phyloP scores from a whole-genome alignment of 1,284 basidiomycete genomes.

The Vanrija sp. region DNA sequence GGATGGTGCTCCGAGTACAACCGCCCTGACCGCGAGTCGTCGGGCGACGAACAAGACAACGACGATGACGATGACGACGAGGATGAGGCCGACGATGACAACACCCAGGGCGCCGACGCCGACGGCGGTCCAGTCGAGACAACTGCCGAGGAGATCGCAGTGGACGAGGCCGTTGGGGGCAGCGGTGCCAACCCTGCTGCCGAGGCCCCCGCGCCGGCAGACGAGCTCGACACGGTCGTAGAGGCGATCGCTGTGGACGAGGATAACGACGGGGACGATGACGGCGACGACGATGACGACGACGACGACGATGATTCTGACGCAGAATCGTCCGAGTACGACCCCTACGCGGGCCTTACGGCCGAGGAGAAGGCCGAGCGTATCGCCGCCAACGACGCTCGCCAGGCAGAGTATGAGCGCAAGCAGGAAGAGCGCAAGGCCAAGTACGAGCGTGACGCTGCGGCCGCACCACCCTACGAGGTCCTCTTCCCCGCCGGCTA shows the following conservation, averaged over 20 bases:
- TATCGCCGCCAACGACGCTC: not conserved
- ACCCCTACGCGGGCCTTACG: too few species aligned
- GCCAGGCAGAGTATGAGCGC: not conserved
- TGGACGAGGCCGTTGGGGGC: too few species aligned
- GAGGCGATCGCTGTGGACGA: not conserved
- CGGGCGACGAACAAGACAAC: not conserved
- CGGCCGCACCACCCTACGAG: too few species aligned
- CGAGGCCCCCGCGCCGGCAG: too few species aligned
- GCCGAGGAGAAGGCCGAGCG: not conserved
- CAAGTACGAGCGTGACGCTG: not conserved
- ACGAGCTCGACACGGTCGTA: not conserved
- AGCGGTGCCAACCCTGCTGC: too few species aligned
- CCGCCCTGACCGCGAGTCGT: not conserved
- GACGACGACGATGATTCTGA: not conserved
- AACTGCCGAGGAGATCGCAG: too few species aligned
- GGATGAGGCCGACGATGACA: too few species aligned
- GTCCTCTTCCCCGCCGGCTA: not conserved
- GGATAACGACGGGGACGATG: not conserved
- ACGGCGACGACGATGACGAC: not conserved
- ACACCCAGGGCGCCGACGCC: too few species aligned
- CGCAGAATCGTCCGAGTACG: not conserved
- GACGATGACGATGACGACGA: not conserved
- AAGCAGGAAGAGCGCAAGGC: not conserved
- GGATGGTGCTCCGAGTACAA: slow-evolving; percentile 3
- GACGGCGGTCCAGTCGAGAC: too few species aligned